Percentiles rank a stretch among this genome's conserved stretches.
Conservation (phyloP, 192 early-diverging fungal genomes). For the Umbelopsis vinacea region DNA sequence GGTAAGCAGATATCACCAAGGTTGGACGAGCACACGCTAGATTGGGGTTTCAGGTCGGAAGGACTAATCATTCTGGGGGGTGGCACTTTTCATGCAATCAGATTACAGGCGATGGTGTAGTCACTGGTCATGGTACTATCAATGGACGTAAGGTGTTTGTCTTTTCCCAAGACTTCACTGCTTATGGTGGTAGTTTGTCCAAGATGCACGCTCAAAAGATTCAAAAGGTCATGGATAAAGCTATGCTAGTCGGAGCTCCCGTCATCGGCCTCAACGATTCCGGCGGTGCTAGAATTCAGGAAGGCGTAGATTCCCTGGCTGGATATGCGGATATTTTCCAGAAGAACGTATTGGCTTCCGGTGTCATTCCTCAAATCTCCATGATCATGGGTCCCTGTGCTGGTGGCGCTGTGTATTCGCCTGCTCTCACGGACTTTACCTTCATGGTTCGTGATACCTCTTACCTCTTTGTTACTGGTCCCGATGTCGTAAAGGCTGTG, state of each 20-base stretch:
- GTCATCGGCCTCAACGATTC: constrained; percentile 96
- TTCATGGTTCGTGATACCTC: constrained; percentile 98
- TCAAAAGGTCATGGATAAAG: constrained; percentile 94
- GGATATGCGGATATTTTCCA: constrained; percentile 98
- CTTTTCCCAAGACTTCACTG: constrained; percentile 94
- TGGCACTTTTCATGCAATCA: constrained; percentile 14
- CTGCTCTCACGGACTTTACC: constrained; percentile 95
- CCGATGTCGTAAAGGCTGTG: constrained; percentile 95
- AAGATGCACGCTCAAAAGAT: constrained; percentile 91
- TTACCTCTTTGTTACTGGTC: constrained; percentile 96
- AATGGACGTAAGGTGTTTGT: constrained; percentile 89
- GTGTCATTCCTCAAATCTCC: constrained; percentile 95
- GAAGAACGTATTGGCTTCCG: constrained; percentile 90
- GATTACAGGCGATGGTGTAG: constrained; percentile 93
- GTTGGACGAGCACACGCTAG: background rate
- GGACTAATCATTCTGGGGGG: background rate
- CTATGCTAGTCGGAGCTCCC: constrained; percentile 90
- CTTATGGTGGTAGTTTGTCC: constrained; percentile 89
- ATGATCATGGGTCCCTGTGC: constrained; percentile 98
- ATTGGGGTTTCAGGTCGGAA: background rate
- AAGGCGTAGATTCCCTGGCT: constrained; percentile 94
- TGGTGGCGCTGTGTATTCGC: constrained; percentile 96
- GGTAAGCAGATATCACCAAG: constrained; percentile 30
- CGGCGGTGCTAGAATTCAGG: constrained; percentile 97
- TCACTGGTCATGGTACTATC: constrained; percentile 94